These are phyloP conservation scores for Pterula multifida DNA, from an alignment of 1,284 basidiomycete genomes.

Conservation along the genomic window DNA sequence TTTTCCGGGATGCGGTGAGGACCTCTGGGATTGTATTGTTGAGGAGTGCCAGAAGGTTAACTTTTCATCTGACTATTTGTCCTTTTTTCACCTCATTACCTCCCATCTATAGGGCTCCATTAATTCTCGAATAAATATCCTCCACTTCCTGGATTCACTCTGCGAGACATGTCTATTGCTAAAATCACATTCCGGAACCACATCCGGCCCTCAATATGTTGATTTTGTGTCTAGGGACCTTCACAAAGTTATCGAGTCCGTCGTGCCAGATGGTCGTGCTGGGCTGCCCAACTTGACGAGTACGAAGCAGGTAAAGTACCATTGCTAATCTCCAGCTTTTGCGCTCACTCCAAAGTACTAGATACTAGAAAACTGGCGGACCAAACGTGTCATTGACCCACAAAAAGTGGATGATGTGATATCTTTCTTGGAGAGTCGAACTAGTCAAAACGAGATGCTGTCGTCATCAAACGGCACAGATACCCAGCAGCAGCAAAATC, in stretches of 20 bases:
- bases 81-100: conserved; percentile 1
- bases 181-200: conserved; percentile 36
- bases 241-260: conserved; percentile 61
- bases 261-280: conserved; percentile 73
- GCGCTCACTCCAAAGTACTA: conserved; percentile 17
- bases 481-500: conserved; percentile 10
- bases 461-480: conserved; percentile 13
- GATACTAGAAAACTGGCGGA: conserved; percentile 84
- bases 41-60: conserved; percentile 79
- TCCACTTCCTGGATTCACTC: conserved; percentile 85
- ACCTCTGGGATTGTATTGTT: conserved; percentile 89
- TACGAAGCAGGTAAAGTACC: conserved; percentile 60
- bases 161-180: conserved; percentile 67
- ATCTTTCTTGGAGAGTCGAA: conserved; percentile 33
- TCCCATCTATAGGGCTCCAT: conserved; percentile 53
- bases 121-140: conserved; percentile 85
- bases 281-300: conserved; percentile 80
- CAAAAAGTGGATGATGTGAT: conserved; percentile 62
- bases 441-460: conserved; percentile 16
- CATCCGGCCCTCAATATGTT: conserved; percentile 50
- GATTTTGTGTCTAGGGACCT: conserved; percentile 68
- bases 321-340: not conserved
- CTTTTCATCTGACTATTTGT: conserved; percentile 7
- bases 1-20: conserved; percentile 73
- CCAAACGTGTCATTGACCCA: conserved; percentile 73